These are phyloP conservation scores for Tetrahymena borealis DNA, from an alignment of 73 alveolate genomes.

Conservation along the genomic window DNA sequence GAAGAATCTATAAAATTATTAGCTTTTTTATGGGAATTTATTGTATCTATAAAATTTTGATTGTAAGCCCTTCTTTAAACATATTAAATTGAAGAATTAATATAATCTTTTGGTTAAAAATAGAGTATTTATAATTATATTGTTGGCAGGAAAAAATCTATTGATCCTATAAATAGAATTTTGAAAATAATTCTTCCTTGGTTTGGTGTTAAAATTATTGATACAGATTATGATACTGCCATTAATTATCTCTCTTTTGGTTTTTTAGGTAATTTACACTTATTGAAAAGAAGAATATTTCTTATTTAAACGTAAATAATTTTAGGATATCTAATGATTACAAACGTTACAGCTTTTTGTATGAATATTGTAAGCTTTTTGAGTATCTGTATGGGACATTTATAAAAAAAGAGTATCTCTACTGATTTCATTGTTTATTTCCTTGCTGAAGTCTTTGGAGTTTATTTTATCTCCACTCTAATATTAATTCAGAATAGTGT, in stretches of 20 bases:
- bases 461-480: slow-evolving; percentile 35
- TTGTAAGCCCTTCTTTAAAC: not conserved
- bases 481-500: slow-evolving; percentile 15
- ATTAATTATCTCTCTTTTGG: slow-evolving; percentile 33
- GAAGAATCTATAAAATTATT: not conserved
- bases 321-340: slow-evolving; percentile 24
- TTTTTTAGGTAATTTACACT: slow-evolving; percentile 2
- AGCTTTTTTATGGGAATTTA: not conserved
- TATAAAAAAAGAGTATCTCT: slow-evolving; percentile 7
- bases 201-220: slow-evolving; percentile 28
- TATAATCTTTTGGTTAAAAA: not conserved
- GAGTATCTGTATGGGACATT: slow-evolving; percentile 29
- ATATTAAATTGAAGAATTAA: not conserved
- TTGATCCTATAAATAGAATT: slow-evolving; percentile 41
- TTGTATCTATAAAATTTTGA: not conserved
- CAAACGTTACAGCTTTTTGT: slow-evolving; percentile 37
- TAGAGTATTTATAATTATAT: slow-evolving; percentile 15
- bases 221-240: slow-evolving; percentile 24
- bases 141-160: slow-evolving; percentile 39
- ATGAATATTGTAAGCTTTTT: slow-evolving; percentile 18
- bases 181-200: slow-evolving; percentile 29
- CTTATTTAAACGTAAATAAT: not conserved
- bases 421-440: slow-evolving; percentile 26
- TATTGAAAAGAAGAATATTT: not conserved
- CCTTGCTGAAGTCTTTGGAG: slow-evolving; percentile 41